Base-by-base conservation (phyloP, 2,329 filamentous ascomycete species). In the Fusarium nelsonii region DNA sequence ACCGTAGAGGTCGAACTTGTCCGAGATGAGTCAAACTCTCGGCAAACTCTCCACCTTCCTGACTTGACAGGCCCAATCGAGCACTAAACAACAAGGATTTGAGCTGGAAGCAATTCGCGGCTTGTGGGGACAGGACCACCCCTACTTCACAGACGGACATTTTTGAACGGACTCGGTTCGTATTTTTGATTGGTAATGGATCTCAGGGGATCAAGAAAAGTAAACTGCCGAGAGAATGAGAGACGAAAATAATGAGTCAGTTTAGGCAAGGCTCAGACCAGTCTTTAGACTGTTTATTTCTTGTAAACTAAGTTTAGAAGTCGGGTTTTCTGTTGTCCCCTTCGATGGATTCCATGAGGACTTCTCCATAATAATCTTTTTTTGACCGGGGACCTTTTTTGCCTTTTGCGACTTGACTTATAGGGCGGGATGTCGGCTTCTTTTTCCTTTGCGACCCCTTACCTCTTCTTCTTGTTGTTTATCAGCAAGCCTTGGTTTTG, bases 401-500 rank as follows among this genome's bases (percentile, higher is more conserved):
- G 36, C n/a, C 8, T 32, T 44, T 44, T 36, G 20, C 37, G 44
- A 51, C 48, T 30, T 51, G 39, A 71, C 62, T 62, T 71, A 71
- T 66, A 71, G 36, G 30, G 53, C 68, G 65, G 68, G 23, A 34
- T 60, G 48, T 70, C 64, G 68, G 64, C 44, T 39, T 51, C 20
- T 54, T 69, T 69, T 71, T 40, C 6, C 9, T 3, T 30, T 34
- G 69, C 48, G 16, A 30, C 33, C 2, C 49, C 52, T 45, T 63
- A 40, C 45, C 58, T 34, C 55, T 37, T 63, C 18, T 39, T 52
- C 33, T 50, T n/a, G 46, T 50, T 69, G 45, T 56, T 58, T 11
- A 58, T 41, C 51, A 32, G 46, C 55, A 44, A 53, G 49, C 37
- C 48, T 54, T 46, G 44, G 50, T 32, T 53, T 48, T 8, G 20